Evolutionary conservation across 768 basidiomycete genomes (phyloP), one percentile per base, ranked within the genome.

Genomic region (Lentinula raphanica): DNA sequence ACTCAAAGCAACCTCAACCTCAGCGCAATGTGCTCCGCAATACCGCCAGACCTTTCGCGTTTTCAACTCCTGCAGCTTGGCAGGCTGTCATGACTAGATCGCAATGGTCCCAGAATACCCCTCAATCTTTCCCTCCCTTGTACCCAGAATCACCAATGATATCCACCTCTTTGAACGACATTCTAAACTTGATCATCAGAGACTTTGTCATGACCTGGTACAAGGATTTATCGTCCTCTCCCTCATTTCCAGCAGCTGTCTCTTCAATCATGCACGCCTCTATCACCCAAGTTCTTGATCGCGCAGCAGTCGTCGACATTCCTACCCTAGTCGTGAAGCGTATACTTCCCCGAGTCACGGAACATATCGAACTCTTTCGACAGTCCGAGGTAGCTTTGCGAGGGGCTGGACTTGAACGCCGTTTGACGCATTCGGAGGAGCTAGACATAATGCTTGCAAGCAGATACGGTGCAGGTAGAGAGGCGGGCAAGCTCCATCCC

Each of bases 141-240:
- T 79, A 80, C 63, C 86, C 87, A 28, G 76, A 82, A 25, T 83
- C 83, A 38, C 82, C 84, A 12, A 74, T 82, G 59, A 75, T 91
- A 25, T 92, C 89, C 7, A 74, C 81, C n/a, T 79, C 84, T 17
- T 66, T 96, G 8, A 89, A 95, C 62, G 87, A 89, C 31, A 81
- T 96, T 53, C 80, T 96, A 54, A 79, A 81, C n/a, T 79, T 93
- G 66, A 80, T 92, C 59, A 84, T 92, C 25, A 78, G 89, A 50
- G 92, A 94, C 74, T 98, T 97, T 68, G 85, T 99, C 19, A 73
- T 87, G 54, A 82, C 82, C 12, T 99, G 96, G 96, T 99, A 96
- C 76, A 78, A 79, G 63, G 82, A 84, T 17, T 77, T 98, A 36
- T 98, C 96, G 5, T 79, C 86, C 11, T 95, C 93, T 0, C 85